Conservation (phyloP, 257 asterid genomes). For the Solanum rostratum region DNA sequence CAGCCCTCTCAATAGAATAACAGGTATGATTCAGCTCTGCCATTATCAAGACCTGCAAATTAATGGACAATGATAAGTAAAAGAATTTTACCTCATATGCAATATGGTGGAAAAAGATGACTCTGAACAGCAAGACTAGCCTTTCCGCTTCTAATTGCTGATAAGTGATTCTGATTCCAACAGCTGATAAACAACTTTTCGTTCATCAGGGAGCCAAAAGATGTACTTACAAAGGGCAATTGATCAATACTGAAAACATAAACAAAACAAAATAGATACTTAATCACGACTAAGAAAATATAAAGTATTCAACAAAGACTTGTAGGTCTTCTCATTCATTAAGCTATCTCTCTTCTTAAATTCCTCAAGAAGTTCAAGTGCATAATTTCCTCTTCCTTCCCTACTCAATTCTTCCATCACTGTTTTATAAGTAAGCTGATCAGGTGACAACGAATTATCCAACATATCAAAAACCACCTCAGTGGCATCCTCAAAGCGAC, state of each 20-base stretch:
- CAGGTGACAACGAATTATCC: conserved; percentile 54
- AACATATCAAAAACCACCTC: conserved; percentile 57
- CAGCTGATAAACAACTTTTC: not conserved
- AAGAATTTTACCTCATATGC: not conserved
- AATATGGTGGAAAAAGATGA: not conserved
- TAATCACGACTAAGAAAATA: conserved; percentile 41
- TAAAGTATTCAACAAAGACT: conserved; percentile 46
- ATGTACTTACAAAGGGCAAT: not conserved
- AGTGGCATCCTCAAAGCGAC: conserved; percentile 52
- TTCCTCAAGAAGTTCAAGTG: conserved; percentile 59
- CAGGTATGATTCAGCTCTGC: not conserved
- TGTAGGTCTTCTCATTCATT: conserved; percentile 77
- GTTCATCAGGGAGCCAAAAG: not conserved
- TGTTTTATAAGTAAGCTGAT: conserved; percentile 66
- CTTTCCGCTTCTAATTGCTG: not conserved
- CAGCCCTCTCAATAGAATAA: not conserved
- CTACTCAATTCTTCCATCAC: conserved; percentile 79
- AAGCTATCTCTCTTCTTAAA: conserved; percentile 52
- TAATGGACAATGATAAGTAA: not conserved
- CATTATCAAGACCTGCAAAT: not conserved
- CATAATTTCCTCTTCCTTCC: conserved; percentile 70
- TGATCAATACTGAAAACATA: not conserved
- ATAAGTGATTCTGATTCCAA: not conserved
- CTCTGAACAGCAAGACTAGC: not conserved
- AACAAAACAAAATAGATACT: not conserved